phyloP scores from a whole-genome alignment of 106 monocot species.

The Dendrobium officinale region DNA sequence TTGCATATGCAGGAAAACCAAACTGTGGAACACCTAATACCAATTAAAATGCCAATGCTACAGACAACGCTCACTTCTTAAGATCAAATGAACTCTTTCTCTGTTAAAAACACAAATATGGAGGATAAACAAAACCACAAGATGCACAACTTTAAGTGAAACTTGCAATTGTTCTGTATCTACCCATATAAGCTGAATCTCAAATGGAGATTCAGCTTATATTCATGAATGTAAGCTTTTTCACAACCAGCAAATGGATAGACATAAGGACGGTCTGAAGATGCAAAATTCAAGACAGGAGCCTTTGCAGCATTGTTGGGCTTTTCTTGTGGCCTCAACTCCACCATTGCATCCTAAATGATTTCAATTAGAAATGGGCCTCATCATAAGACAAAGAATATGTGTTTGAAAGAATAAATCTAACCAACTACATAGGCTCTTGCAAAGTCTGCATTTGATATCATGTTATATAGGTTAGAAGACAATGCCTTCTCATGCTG shows the following conservation, averaged over 20 bases:
- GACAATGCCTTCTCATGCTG: slow-evolving; percentile 76
- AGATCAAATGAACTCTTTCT: slow-evolving; percentile 33
- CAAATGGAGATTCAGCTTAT: slow-evolving; percentile 67
- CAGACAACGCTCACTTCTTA: slow-evolving; percentile 65
- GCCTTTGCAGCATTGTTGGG: slow-evolving; percentile 10
- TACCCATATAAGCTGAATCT: not conserved
- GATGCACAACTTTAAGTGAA: not conserved
- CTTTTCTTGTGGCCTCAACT: not conserved
- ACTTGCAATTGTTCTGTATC: too few species aligned
- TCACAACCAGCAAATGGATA: slow-evolving; percentile 59
- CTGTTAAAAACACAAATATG: slow-evolving; percentile 26
- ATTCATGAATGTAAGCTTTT: slow-evolving; percentile 64
- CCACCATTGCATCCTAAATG: not conserved
- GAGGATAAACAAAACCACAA: not conserved
- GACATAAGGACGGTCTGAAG: slow-evolving; percentile 47
- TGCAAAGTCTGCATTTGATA: not conserved
- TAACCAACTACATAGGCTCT: too few species aligned
- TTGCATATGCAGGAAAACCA: slow-evolving; percentile 48
- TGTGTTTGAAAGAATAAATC: too few species aligned
- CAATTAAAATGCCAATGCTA: slow-evolving; percentile 66
- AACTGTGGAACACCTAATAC: slow-evolving; percentile 31
- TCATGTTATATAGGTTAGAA: not conserved
- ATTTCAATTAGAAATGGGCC: not conserved
- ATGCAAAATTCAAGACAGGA: slow-evolving; percentile 17
- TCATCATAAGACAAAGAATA: too few species aligned